Evolutionary conservation across 805 yeast species (phyloP).

Genomic region (Naumovozyma baii): DNA sequence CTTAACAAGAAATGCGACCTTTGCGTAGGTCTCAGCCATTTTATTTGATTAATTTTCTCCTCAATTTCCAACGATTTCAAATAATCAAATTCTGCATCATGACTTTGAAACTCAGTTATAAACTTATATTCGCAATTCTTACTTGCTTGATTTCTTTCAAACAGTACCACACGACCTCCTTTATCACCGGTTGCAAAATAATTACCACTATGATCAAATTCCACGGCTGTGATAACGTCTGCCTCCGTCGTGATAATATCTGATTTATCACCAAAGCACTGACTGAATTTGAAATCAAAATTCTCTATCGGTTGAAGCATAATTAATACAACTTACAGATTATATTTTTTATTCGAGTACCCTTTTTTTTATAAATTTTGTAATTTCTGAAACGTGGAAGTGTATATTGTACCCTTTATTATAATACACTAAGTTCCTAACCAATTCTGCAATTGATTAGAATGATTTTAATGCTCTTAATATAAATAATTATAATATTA

Average conservation of each 20-base stretch:
- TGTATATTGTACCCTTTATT: too few relatives aligned
- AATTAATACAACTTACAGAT: background rate
- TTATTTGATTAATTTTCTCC: conserved; percentile 94
- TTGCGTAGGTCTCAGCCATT: conserved; percentile 86
- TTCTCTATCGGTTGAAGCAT: conserved; percentile 16
- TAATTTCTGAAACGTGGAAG: too few relatives aligned
- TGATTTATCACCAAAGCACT: conserved; percentile 97
- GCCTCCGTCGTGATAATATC: conserved; percentile 96
- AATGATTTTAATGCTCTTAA: too few relatives aligned
- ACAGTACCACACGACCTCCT: conserved; percentile 94
- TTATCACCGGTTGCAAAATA: conserved; percentile 96
- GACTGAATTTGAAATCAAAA: conserved; percentile 63
- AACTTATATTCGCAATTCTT: conserved; percentile 85
- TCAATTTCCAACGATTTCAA: conserved; percentile 92
- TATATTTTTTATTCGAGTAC: too few relatives aligned
- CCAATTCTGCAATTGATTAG: too few relatives aligned
- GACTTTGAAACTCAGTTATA: conserved; percentile 94
- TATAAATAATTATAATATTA: too few relatives aligned
- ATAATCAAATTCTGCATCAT: conserved; percentile 97
- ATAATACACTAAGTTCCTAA: too few relatives aligned
- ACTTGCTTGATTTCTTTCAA: conserved; percentile 74
- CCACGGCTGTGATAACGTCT: conserved; percentile 93
- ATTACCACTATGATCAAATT: conserved; percentile 90
- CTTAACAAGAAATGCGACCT: conserved; percentile 83
- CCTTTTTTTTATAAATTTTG: background rate